A percentile compares a stretch with the other conserved stretches of the same genome.
Evolutionary conservation across 225 moss, liverwort and hornwort genomes (phyloP).

Genomic region (Neckera pumila): DNA sequence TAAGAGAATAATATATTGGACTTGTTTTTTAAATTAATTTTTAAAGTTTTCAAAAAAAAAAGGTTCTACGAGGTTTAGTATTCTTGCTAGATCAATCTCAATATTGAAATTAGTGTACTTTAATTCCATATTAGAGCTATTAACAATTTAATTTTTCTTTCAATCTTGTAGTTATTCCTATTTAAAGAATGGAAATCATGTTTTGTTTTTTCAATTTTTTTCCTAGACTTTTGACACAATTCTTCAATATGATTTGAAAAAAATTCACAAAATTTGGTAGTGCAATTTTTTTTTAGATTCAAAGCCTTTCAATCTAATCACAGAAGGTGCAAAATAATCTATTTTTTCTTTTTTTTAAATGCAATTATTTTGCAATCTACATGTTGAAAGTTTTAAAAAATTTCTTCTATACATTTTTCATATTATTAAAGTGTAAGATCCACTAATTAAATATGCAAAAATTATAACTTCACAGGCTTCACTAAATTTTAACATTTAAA

Average conservation of each 20-base stretch:
- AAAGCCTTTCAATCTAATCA: no score
- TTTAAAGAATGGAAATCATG: no score
- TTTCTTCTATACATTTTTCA: accelerated
- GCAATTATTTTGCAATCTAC: not conserved
- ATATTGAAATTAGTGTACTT: accelerated
- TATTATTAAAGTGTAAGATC: not conserved
- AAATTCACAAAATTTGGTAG: not conserved
- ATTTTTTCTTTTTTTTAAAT: not conserved
- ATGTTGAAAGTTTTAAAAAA: not conserved
- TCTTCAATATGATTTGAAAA: not conserved
- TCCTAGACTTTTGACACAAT: not conserved
- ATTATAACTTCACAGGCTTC: accelerated
- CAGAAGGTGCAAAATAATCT: not conserved
- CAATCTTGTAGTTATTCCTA: not conserved
- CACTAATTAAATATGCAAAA: not conserved
- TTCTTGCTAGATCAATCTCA: not conserved
- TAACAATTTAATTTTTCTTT: not conserved
- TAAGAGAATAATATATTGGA: accelerated
- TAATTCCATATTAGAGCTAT: not conserved
- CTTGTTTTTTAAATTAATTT: not conserved
- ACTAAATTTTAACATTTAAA: not conserved
- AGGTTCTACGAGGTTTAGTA: not conserved
- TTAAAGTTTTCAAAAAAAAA: accelerated
- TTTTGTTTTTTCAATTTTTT: not conserved
- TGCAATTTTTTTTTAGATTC: no score